Conservation (phyloP, 2,329 filamentous ascomycete genomes). For the Emergomyces pasteurianus region DNA sequence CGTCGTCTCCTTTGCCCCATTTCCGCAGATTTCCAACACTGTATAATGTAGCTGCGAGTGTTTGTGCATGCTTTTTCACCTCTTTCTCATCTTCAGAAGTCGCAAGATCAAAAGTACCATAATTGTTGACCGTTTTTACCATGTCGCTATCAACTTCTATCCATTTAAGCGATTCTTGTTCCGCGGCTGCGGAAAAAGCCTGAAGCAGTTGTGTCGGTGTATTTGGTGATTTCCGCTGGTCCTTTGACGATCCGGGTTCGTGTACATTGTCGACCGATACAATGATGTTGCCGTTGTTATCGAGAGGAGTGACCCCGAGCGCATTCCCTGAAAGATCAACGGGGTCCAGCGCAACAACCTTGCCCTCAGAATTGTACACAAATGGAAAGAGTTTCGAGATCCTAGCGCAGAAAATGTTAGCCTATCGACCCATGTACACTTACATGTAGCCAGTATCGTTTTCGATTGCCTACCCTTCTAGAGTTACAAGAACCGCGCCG, state of each 20-base stretch:
- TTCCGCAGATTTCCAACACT: slow-evolving; percentile 31
- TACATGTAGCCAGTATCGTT: not conserved
- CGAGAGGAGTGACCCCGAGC: slow-evolving; percentile 40
- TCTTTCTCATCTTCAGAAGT: slow-evolving; percentile 19
- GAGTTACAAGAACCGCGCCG: slow-evolving; percentile 37
- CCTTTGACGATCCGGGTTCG: slow-evolving; percentile 37
- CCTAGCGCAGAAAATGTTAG: slow-evolving; percentile 28
- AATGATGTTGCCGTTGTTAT: slow-evolving; percentile 24
- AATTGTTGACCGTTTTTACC: slow-evolving; percentile 18
- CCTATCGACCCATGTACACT: not conserved
- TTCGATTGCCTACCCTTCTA: slow-evolving; percentile 43
- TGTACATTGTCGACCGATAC: slow-evolving; percentile 46
- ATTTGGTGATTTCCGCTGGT: slow-evolving; percentile 18
- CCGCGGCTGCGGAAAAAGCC: slow-evolving; percentile 16
- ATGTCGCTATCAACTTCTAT: slow-evolving; percentile 13
- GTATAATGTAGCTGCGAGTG: slow-evolving; percentile 21
- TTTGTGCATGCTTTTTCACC: slow-evolving; percentile 23
- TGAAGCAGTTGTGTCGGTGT: slow-evolving; percentile 20
- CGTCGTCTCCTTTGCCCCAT: slow-evolving; percentile 17
- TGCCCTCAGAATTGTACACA: slow-evolving; percentile 39
- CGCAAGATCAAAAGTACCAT: slow-evolving; percentile 19
- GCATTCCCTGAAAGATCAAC: slow-evolving; percentile 53
- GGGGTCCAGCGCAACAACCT: slow-evolving; percentile 39
- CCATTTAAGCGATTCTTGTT: slow-evolving; percentile 17
- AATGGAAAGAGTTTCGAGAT: slow-evolving; percentile 56